phyloP scores from a whole-genome alignment of 2,329 filamentous ascomycete genomes.

The Pestalotiopsis sp. region DNA sequence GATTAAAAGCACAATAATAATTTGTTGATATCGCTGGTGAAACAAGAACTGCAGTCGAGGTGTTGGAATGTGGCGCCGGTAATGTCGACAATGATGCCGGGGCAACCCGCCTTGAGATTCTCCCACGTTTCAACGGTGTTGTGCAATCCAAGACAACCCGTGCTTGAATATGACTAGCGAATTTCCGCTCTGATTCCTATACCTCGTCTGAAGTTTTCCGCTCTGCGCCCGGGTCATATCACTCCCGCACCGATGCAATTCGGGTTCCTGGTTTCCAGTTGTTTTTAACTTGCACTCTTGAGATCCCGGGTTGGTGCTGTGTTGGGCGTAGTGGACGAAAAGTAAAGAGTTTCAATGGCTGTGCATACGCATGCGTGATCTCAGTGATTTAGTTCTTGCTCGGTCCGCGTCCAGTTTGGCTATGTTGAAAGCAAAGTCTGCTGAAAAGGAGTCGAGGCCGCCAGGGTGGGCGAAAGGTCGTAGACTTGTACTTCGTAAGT shows the following conservation, averaged over 20 bases:
- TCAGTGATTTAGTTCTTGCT: not conserved
- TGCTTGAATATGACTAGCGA: not conserved
- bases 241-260: not conserved
- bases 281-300: not conserved
- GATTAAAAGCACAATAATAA: not conserved
- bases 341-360: not conserved
- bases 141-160: not conserved
- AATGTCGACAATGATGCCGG: not conserved
- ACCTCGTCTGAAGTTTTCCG: slow-evolving; percentile 1
- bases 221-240: not conserved
- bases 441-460: not conserved
- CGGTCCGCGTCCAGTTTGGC: not conserved
- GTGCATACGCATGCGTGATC: not conserved
- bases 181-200: not conserved
- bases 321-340: not conserved
- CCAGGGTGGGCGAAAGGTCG: not conserved
- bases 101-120: not conserved
- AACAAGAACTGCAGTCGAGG: not conserved
- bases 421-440: not conserved
- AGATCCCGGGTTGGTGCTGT: not conserved
- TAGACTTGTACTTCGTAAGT: not conserved
- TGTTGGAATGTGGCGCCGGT: not conserved
- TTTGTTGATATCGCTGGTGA: not conserved
- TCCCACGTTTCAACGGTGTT: slow-evolving; percentile 1
- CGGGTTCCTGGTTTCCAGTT: not conserved